Conservation (phyloP, 768 basidiomycete genomes). For the Rhodocollybia butyracea region DNA sequence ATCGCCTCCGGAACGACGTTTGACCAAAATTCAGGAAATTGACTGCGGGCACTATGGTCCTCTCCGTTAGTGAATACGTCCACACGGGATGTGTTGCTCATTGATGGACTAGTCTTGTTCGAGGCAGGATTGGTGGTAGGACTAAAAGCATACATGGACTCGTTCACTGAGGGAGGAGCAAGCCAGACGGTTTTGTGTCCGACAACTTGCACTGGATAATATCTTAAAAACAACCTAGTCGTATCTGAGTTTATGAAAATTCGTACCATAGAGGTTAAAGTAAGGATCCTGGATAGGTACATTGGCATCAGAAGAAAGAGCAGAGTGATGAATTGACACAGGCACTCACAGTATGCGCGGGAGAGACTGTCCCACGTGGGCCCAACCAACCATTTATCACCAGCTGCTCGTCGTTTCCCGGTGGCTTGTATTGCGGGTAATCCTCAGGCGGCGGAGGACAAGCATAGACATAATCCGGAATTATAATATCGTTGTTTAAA, state of each 20-base stretch:
- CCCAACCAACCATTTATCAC: conserved; percentile 84
- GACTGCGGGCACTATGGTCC: conserved; percentile 19
- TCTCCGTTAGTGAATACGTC: conserved; percentile 60
- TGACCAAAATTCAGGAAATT: conserved; percentile 49
- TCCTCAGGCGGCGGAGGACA: conserved; percentile 41
- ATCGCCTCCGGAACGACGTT: conserved; percentile 58
- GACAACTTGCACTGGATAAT: conserved; percentile 72
- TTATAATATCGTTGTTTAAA: conserved; percentile 66
- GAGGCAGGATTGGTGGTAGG: conserved; percentile 33
- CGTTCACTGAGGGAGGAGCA: conserved; percentile 55
- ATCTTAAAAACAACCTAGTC: conserved; percentile 3
- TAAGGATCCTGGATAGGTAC: conserved; percentile 72
- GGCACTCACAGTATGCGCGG: conserved; percentile 73
- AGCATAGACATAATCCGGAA: conserved; percentile 91
- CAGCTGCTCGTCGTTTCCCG: conserved; percentile 60
- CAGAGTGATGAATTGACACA: conserved; percentile 11
- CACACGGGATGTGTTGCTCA: conserved; percentile 78
- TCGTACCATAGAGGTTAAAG: conserved; percentile 82
- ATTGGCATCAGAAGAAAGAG: background rate
- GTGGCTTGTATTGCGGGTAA: conserved; percentile 56
- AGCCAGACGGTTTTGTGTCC: conserved; percentile 92
- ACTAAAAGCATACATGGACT: conserved; percentile 9
- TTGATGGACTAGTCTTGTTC: conserved; percentile 40
- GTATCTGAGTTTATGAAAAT: background rate
- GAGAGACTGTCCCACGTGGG: conserved; percentile 73